Evolutionary conservation across 768 basidiomycete genomes (phyloP), one percentile per base, ranked within the genome.

Genomic region (Lentinula sp.): DNA sequence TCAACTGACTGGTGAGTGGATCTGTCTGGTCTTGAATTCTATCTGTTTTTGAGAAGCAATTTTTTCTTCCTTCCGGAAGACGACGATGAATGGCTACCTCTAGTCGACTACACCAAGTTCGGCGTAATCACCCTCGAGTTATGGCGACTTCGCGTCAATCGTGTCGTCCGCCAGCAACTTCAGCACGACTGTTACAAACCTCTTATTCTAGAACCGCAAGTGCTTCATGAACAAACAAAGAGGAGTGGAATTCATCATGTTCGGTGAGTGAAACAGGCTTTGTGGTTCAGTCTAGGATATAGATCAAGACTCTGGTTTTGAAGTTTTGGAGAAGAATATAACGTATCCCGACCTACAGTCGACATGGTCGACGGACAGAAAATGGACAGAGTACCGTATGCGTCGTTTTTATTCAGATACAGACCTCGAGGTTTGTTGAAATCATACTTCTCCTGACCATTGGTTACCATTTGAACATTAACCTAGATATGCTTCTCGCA

Each of bases 191-290:
- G 60, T 35, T 70, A 70, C 37, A 66, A 67, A 34, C 60, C 61
- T 23, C 63, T 62, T 5, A 65, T 68, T 8, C 64, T 74, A 35
- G 70, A 71, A 50, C 53, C 57, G 6, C 71, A 71, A 49, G 50
- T 71, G 7, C 68, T 76, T 5, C 73, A 73, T 59, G 73, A 75
- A 53, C 65, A 62, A 46, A 71, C 72, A 11, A 74, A 75, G 63
- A 74, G 70, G 58, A 72, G 71, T 1, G 73, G 72, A 16, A 67
- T 68, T 9, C 74, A 75, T 61, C 71, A 73, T 46, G 71, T 74
- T 45, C 67, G 63, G 73, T 74, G 53, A 13, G 64, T 28, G 13
- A 13, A 10, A 60, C 61, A 13, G 18, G 28, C 31, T 46, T 32
- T 31, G 11, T 55, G 7, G 31, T 5, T 39, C 16, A 16, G 1